Evolutionary conservation across 2,329 filamentous ascomycete species (phyloP).

Genomic region (Talaromyces sp.): DNA sequence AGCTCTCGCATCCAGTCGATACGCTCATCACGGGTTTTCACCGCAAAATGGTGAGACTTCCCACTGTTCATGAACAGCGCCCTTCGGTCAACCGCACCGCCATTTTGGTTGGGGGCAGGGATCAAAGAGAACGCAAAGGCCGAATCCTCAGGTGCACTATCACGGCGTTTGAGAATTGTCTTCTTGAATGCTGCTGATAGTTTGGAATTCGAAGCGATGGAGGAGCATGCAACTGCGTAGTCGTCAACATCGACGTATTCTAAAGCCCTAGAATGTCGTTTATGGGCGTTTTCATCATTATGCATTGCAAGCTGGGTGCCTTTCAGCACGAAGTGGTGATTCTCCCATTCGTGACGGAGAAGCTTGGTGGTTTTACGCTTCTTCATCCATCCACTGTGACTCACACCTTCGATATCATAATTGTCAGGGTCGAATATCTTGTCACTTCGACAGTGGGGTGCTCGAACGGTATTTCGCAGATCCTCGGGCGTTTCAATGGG

Average conservation of each 20-base stretch:
- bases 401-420: slow-evolving; percentile 50
- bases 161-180: slow-evolving; percentile 50
- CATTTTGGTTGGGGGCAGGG: slow-evolving; percentile 48
- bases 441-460: slow-evolving; percentile 14
- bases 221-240: slow-evolving; percentile 61
- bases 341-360: slow-evolving; percentile 89
- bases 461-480: slow-evolving; percentile 24
- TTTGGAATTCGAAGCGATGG: slow-evolving; percentile 74
- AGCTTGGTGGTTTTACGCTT: slow-evolving; percentile 84
- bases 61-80: slow-evolving; percentile 53
- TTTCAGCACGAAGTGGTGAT: slow-evolving; percentile 82
- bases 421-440: slow-evolving; percentile 11
- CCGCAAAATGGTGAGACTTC: slow-evolving; percentile 93
- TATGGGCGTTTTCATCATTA: slow-evolving; percentile 26
- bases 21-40: slow-evolving; percentile 80
- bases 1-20: slow-evolving; percentile 77
- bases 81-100: slow-evolving; percentile 45
- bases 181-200: slow-evolving; percentile 81
- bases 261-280: slow-evolving; percentile 26
- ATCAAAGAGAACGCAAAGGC: slow-evolving; percentile 48
- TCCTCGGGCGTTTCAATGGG: slow-evolving; percentile 39
- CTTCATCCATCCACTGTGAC: slow-evolving; percentile 86
- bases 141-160: slow-evolving; percentile 30
- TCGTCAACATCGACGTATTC: slow-evolving; percentile 32
- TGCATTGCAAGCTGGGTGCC: slow-evolving; percentile 63